Conservation (phyloP, 352 stramenopile species). For the Plasmopara viticola region DNA sequence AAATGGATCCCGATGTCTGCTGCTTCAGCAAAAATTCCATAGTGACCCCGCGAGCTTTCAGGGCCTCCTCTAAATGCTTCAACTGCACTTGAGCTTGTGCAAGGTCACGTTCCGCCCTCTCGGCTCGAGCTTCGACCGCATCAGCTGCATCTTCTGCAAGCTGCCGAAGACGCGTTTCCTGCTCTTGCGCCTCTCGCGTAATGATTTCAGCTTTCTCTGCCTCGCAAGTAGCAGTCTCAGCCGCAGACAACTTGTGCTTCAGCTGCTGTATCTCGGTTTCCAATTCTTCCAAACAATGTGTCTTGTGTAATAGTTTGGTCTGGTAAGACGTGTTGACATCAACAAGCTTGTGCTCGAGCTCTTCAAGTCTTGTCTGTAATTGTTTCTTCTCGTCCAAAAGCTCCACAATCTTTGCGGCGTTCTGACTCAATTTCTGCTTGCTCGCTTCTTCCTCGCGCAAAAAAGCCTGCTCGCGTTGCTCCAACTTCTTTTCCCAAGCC, state of each 20-base stretch:
- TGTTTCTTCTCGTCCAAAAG: conserved; percentile 5
- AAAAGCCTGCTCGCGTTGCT: conserved; percentile 42
- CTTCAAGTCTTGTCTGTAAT: no score
- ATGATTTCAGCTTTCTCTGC: conserved; percentile 5
- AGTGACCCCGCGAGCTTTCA: no score
- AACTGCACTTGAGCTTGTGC: conserved; percentile 24
- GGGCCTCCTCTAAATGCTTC: neutral
- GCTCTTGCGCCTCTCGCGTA: conserved; percentile 30
- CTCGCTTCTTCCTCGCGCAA: conserved; percentile 45
- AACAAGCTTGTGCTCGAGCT: no score
- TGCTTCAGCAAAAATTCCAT: no score
- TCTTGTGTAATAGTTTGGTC: conserved; percentile 16
- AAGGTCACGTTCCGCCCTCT: conserved; percentile 34
- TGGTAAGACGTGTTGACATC: no score
- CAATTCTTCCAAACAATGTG: conserved; percentile 20
- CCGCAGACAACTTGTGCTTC: conserved; percentile 24
- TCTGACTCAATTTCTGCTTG: conserved; percentile 29
- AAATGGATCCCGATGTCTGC: no score
- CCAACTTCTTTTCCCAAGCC: no score
- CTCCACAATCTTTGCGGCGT: conserved; percentile 15
- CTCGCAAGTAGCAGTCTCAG: conserved; percentile 20
- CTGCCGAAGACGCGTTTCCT: conserved; percentile 33
- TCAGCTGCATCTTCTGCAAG: conserved; percentile 43
- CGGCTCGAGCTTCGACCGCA: conserved; percentile 30
- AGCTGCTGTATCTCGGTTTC: conserved; percentile 25